Evolutionary conservation across 2,329 filamentous ascomycete genomes (phyloP).

Genomic region (Exophiala bonariae): DNA sequence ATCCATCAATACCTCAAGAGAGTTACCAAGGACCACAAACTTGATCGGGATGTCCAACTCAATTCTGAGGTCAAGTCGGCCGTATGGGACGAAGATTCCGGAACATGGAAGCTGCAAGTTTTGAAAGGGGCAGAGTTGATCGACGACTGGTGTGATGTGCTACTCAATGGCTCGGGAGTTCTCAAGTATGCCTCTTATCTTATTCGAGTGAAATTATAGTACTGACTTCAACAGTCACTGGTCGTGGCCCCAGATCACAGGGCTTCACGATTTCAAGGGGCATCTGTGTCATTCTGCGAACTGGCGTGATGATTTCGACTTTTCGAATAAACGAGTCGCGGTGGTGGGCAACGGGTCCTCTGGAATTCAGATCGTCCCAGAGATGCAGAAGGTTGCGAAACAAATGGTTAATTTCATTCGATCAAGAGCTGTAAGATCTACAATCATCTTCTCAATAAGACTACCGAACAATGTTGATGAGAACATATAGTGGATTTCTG

Average conservation of each 20-base stretch:
- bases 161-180: conserved; percentile 14
- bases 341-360: conserved; percentile 30
- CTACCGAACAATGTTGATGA: not conserved
- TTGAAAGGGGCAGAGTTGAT: conserved; percentile 5
- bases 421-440: conserved; percentile 13
- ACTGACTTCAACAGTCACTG: conserved; percentile 39
- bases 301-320: conserved; percentile 34
- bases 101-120: conserved; percentile 38
- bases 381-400: conserved; percentile 38
- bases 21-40: conserved; percentile 39
- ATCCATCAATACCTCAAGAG: conserved; percentile 45
- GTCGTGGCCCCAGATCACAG: conserved; percentile 30
- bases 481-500: conserved; percentile 28
- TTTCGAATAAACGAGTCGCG: conserved; percentile 25
- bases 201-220: not conserved
- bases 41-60: conserved; percentile 39
- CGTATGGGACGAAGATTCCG: conserved; percentile 38
- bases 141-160: conserved; percentile 18
- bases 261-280: conserved; percentile 34
- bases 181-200: conserved; percentile 9
- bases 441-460: no score
- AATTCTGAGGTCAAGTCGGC: conserved; percentile 38
- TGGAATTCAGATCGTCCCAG: conserved; percentile 34
- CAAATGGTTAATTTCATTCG: conserved; percentile 29
- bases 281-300: conserved; percentile 40